A percentile compares a stretch with the other conserved stretches of the same genome.
phyloP scores from a whole-genome alignment of 495 filamentous ascomycete genomes.

The Daldinia caldariorum region DNA sequence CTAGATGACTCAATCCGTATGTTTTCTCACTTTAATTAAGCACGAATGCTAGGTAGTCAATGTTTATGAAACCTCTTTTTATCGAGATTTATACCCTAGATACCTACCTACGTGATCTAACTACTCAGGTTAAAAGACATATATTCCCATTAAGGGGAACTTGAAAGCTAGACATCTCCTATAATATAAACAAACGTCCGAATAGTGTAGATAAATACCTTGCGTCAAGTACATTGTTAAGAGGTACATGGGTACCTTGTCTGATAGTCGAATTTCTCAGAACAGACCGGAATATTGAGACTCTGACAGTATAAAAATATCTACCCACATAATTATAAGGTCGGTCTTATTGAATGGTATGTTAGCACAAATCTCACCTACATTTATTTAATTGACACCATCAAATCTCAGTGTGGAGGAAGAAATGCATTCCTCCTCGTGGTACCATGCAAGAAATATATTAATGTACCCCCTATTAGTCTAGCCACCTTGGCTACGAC shows the following conservation, averaged over 20 bases:
- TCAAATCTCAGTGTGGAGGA: conserved; percentile 9
- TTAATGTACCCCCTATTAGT: not conserved
- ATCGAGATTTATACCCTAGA: not conserved
- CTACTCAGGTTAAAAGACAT: not conserved
- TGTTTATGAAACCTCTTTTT: not conserved
- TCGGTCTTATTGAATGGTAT: not conserved
- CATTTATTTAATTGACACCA: conserved; percentile 12
- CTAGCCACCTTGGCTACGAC: conserved; percentile 24
- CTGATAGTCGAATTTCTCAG: not conserved
- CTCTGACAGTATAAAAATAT: not conserved
- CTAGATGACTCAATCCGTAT: no score
- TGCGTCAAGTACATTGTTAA: not conserved
- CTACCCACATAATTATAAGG: not conserved
- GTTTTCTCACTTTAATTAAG: not conserved
- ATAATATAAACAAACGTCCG: not conserved
- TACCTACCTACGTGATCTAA: not conserved
- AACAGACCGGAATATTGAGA: not conserved
- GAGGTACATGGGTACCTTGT: not conserved
- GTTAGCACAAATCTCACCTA: conserved; percentile 2
- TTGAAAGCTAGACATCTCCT: not conserved
- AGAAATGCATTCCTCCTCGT: conserved; percentile 18
- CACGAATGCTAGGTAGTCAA: not conserved
- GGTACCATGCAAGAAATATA: conserved; percentile 18
- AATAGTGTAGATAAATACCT: not conserved
- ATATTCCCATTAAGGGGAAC: not conserved